Conservation (phyloP, 1,139 yeast genomes). For the Debaryomyces sp. region DNA sequence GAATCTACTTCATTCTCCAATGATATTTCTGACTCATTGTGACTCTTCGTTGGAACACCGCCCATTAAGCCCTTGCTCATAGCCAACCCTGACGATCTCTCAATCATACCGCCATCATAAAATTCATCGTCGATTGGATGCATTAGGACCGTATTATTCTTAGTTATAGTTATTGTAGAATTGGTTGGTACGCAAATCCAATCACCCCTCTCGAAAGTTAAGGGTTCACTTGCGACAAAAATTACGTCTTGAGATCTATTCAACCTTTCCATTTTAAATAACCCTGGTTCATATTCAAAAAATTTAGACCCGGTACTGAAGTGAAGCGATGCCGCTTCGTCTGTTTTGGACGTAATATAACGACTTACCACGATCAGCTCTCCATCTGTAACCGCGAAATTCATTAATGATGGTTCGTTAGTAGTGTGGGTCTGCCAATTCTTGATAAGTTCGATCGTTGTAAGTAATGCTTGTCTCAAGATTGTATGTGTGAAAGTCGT, state of each 20-base stretch:
- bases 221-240: slow-evolving; percentile 95
- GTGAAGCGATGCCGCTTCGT: slow-evolving; percentile 95
- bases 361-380: slow-evolving; percentile 84
- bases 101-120: slow-evolving; percentile 65
- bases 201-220: slow-evolving; percentile 94
- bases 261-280: slow-evolving; percentile 89
- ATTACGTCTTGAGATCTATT: slow-evolving; percentile 92
- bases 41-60: slow-evolving; percentile 40
- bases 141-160: slow-evolving; percentile 76
- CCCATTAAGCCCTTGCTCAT: slow-evolving; percentile 93
- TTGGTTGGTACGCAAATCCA: slow-evolving; percentile 98
- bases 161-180: slow-evolving; percentile 78
- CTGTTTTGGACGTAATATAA: slow-evolving; percentile 84
- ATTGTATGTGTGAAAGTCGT: slow-evolving; percentile 51
- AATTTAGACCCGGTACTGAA: slow-evolving; percentile 93
- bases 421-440: slow-evolving; percentile 56
- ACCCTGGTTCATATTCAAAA: slow-evolving; percentile 85
- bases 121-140: slow-evolving; percentile 93
- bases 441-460: slow-evolving; percentile 73
- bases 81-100: slow-evolving; percentile 80
- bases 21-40: slow-evolving; percentile 8
- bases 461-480: slow-evolving; percentile 68
- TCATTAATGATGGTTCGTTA: slow-evolving; percentile 80
- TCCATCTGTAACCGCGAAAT: slow-evolving; percentile 96
- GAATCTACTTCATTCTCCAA: slow-evolving; percentile 31